A percentile compares a stretch with the other conserved stretches of the same genome.
These are phyloP conservation scores for Lotus japonicus DNA, from an alignment of 306 rosid genomes.

Conservation along the genomic window DNA sequence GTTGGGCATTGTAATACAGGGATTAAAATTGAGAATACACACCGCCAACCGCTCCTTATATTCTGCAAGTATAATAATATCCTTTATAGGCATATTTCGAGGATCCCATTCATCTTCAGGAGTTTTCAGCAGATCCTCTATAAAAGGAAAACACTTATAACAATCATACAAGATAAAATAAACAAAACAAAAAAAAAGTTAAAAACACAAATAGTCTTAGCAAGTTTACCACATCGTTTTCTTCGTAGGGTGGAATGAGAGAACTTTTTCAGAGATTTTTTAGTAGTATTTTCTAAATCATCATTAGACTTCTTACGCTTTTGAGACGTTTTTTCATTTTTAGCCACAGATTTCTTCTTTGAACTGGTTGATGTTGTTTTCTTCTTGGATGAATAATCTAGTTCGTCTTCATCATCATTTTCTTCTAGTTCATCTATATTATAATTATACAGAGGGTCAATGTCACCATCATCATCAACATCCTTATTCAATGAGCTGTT, in stretches of 20 bases:
- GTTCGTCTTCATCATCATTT: constrained; percentile 32
- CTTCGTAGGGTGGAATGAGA: constrained; percentile 68
- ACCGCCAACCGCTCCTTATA: constrained; percentile 66
- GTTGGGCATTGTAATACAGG: neutral
- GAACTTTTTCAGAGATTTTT: constrained; percentile 58
- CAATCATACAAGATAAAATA: constrained; percentile 10
- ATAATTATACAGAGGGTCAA: constrained; percentile 36
- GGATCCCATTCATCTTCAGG: constrained; percentile 74
- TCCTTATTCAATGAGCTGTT: constrained; percentile 31
- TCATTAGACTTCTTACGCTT: constrained; percentile 40
- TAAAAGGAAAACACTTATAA: constrained; percentile 24
- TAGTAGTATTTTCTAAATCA: constrained; percentile 27
- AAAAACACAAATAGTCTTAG: neutral
- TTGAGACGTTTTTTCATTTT: constrained; percentile 42
- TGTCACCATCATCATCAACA: constrained; percentile 22
- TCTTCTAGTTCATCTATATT: constrained; percentile 33
- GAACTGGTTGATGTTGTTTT: constrained; percentile 35
- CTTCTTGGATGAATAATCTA: constrained; percentile 32
- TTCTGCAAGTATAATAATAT: constrained; percentile 68
- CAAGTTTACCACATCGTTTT: constrained; percentile 55
- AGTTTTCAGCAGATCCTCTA: constrained; percentile 67
- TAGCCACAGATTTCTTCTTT: constrained; percentile 45
- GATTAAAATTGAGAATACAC: constrained; percentile 20
- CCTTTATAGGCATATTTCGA: constrained; percentile 44
- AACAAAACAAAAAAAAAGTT: neutral